These are phyloP conservation scores for Didymella sp. DNA, from an alignment of 2,329 filamentous ascomycete species.

Conservation along the genomic window DNA sequence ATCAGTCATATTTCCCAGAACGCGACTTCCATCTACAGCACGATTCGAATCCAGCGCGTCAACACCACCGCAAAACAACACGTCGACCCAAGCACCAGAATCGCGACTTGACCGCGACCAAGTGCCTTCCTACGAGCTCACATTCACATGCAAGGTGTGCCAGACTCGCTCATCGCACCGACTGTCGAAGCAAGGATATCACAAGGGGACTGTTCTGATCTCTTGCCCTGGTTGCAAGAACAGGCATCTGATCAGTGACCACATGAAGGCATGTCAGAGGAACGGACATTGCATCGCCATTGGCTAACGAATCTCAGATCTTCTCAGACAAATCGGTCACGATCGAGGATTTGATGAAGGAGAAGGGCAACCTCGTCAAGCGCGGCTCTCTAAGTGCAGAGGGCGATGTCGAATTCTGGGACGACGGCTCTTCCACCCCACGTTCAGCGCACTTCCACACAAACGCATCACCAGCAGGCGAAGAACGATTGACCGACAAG, in stretches of 20 bases:
- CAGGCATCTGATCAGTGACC: slow-evolving; percentile 89
- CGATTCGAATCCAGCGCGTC: slow-evolving; percentile 40
- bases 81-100: slow-evolving; percentile 40
- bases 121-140: slow-evolving; percentile 79
- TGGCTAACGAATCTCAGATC: slow-evolving; percentile 55
- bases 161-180: slow-evolving; percentile 78
- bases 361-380: slow-evolving; percentile 77
- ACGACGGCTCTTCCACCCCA: slow-evolving; percentile 64
- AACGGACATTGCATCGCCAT: accelerated
- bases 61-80: slow-evolving; percentile 27
- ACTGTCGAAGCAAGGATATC: slow-evolving; percentile 93
- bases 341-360: slow-evolving; percentile 77
- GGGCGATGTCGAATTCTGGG: slow-evolving; percentile 93
- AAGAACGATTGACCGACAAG: slow-evolving; percentile 29
- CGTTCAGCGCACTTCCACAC: slow-evolving; percentile 46
- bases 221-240: slow-evolving; percentile 86
- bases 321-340: slow-evolving; percentile 75
- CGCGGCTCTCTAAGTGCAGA: slow-evolving; percentile 74
- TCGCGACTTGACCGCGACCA: slow-evolving; percentile 49
- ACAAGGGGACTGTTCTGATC: slow-evolving; percentile 86
- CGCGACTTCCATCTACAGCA: slow-evolving; percentile 18
- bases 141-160: slow-evolving; percentile 93
- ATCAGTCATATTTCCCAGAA: slow-evolving; percentile 19
- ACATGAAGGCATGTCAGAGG: slow-evolving; percentile 65
- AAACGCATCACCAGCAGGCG: slow-evolving; percentile 36